Conservation (phyloP, 306 rosid species). For the Hippophae gyantsensis region DNA sequence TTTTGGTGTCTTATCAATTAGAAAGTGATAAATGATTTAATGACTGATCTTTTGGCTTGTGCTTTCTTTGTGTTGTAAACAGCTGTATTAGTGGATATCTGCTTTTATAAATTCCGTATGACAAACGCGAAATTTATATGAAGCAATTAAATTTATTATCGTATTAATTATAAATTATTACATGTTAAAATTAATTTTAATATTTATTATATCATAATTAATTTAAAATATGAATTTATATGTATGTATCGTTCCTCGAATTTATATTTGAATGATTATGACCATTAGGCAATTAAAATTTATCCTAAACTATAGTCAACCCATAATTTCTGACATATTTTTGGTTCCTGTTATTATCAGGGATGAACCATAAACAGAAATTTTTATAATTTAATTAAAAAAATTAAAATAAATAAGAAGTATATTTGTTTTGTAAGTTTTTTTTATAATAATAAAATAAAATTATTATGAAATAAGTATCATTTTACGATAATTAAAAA, state of each 20-base stretch:
- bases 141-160: too few species aligned
- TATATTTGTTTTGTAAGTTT: too few species aligned
- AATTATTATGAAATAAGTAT: too few species aligned
- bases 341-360: conserved; percentile 32
- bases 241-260: too few species aligned
- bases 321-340: conserved; percentile 42
- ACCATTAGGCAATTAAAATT: conserved; percentile 28
- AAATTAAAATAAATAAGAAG: too few species aligned
- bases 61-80: conserved; percentile 69
- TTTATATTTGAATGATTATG: conserved; percentile 42
- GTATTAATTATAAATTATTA: too few species aligned
- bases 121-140: too few species aligned
- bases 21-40: conserved; percentile 35
- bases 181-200: too few species aligned
- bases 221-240: too few species aligned
- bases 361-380: conserved; percentile 37
- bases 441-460: too few species aligned
- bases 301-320: conserved; percentile 39
- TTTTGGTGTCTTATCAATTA: conserved; percentile 58
- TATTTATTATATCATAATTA: too few species aligned
- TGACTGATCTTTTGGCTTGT: conserved; percentile 42
- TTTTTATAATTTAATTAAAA: conserved; percentile 7
- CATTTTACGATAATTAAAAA: too few species aligned
- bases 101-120: conserved; percentile 26
- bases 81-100: conserved; percentile 80